Conservation (phyloP, 805 yeast species). For the Nakazawaea ernobii region DNA sequence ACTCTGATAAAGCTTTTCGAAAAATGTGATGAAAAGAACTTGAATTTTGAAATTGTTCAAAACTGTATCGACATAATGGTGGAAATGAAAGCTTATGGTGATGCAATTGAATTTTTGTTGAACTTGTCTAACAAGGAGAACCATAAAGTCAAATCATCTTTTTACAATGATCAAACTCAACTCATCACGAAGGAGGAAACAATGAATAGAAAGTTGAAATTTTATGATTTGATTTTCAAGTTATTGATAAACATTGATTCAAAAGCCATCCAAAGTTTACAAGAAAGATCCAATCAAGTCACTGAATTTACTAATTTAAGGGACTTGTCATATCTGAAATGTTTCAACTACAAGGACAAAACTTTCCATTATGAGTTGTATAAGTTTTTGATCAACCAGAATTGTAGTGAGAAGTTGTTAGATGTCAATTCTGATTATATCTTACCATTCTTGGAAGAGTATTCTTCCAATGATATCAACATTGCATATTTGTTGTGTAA, state of each 20-base stretch:
- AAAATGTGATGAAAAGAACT: constrained; percentile 63
- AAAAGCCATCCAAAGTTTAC: constrained; percentile 32
- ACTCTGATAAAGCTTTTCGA: constrained; percentile 74
- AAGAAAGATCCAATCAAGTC: constrained; percentile 18
- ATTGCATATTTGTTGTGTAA: constrained; percentile 85
- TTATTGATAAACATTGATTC: constrained; percentile 69
- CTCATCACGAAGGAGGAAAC: constrained; percentile 39
- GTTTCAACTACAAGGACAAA: constrained; percentile 71
- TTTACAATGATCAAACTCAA: constrained; percentile 43
- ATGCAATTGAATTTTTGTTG: constrained; percentile 78
- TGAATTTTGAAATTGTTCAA: constrained; percentile 72
- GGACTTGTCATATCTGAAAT: constrained; percentile 67
- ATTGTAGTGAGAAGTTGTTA: constrained; percentile 68
- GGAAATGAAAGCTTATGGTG: constrained; percentile 71
- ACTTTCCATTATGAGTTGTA: constrained; percentile 89
- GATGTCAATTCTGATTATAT: constrained; percentile 80
- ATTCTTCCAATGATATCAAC: constrained; percentile 54
- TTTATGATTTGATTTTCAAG: constrained; percentile 72
- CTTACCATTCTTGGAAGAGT: constrained; percentile 68
- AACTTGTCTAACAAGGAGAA: constrained; percentile 60
- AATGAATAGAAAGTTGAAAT: constrained; percentile 42
- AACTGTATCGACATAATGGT: constrained; percentile 78
- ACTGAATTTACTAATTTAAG: constrained; percentile 40
- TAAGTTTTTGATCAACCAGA: constrained; percentile 84
- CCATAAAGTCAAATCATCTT: constrained; percentile 56